Base-by-base conservation (phyloP, 73 alveolate genomes). In the Paramecium sexaurelia region DNA sequence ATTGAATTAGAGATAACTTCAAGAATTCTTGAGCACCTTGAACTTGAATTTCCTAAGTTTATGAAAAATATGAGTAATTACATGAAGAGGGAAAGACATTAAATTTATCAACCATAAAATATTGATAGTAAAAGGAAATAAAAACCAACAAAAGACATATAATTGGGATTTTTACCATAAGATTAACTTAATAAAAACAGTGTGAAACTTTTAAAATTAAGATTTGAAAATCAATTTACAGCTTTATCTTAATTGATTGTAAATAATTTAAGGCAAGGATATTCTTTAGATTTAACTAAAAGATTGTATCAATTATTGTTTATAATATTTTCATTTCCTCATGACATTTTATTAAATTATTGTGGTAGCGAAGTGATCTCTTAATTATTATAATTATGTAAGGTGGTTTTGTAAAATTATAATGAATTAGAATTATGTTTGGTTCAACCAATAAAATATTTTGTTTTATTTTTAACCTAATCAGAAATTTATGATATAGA, bases 41-140 rank as follows among this genome's bases (percentile, higher is more conserved):
- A 71, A 71, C 56, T 27, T 9, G 86, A 71, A 35, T 71, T 71
- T 7, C 86, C 86, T 0, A 71, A 71, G 6, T 71, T n/a, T 71
- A 35, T 71, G 56, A 71, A 71, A 71, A 37, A 71, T 37, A 35
- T 71, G 55, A 22, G 32, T 6, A 35, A 36, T 20, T 71, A 15
- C 17, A 71, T 22, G 43, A 71, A 71, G 13, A 11, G 35, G 17
- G 86, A 71, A 33, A 71, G 56, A 71, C 27, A 27, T 32, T 10
- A 15, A 35, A 37, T 71, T 1, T 45, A 35, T 71, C 26, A 29
- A 66, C 37, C 47, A 24, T 22, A 57, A 57, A 29, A 57, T 57
- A 27, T 5, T 26, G 43, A 66, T 29, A 66, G 24, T 26, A 66
- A 66, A 71, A 71, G 55, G 4, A 22, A 35, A 29, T 35, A 32